These are phyloP conservation scores for Podospora pseudoanserina DNA, from an alignment of 495 filamentous ascomycete species.

Conservation along the genomic window DNA sequence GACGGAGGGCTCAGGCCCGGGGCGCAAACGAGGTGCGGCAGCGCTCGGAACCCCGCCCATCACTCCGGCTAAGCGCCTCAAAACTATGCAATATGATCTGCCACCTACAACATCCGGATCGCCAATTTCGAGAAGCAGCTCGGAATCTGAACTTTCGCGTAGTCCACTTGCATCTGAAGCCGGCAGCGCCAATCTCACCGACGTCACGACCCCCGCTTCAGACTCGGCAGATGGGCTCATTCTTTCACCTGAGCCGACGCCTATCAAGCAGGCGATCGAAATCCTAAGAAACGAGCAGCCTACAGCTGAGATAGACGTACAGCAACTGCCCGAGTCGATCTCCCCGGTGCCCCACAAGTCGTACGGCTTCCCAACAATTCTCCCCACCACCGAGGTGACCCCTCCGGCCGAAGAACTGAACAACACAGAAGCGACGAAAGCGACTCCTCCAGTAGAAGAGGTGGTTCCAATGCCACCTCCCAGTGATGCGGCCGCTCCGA, in stretches of 20 bases:
- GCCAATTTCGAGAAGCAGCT: slow-evolving; percentile 27
- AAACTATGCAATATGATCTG: slow-evolving; percentile 35
- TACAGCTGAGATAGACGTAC: slow-evolving; percentile 11
- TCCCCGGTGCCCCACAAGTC: slow-evolving; percentile 11
- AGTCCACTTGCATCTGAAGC: slow-evolving; percentile 27
- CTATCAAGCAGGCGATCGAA: slow-evolving; percentile 27
- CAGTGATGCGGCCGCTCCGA: neutral
- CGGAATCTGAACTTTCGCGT: slow-evolving; percentile 14
- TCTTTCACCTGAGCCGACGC: slow-evolving; percentile 39
- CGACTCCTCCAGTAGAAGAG: neutral
- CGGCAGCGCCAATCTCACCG: slow-evolving; percentile 33
- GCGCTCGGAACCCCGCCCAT: slow-evolving; percentile 41
- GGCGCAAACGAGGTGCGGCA: slow-evolving; percentile 34
- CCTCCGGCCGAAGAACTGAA: neutral
- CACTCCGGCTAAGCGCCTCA: slow-evolving; percentile 44
- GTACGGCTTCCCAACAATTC: slow-evolving; percentile 5
- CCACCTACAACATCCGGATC: slow-evolving; percentile 24
- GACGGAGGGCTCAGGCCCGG: slow-evolving; percentile 15
- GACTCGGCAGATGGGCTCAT: slow-evolving; percentile 35
- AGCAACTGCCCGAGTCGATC: slow-evolving; percentile 3
- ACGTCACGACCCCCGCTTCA: slow-evolving; percentile 40
- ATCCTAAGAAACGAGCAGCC: slow-evolving; percentile 33
- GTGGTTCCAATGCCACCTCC: neutral
- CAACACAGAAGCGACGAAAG: neutral
- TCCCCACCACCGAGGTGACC: slow-evolving; percentile 16